Percentiles rank a stretch among this genome's conserved stretches.
phyloP scores from a whole-genome alignment of 2,329 filamentous ascomycete species.

The Alternaria infectoria region DNA sequence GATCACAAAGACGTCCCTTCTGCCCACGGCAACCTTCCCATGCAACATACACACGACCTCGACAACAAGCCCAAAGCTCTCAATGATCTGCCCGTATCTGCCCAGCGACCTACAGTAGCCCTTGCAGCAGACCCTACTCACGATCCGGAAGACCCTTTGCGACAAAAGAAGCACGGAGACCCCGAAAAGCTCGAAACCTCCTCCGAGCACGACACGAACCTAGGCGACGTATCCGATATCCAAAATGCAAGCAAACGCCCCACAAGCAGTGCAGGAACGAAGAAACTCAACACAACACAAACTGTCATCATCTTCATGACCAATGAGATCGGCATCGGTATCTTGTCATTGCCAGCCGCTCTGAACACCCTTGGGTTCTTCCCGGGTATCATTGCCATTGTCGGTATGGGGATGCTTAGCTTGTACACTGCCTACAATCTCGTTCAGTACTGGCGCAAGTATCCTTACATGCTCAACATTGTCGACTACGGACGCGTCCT shows the following conservation, averaged over 20 bases:
- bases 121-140: constrained; percentile 30
- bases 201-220: constrained; percentile 26
- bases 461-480: constrained; percentile 38
- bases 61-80: constrained; percentile 22
- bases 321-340: constrained; percentile 40
- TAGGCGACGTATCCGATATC: constrained; percentile 32
- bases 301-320: constrained; percentile 40
- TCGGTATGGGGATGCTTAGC: constrained; percentile 34
- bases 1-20: constrained; percentile 16
- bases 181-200: constrained; percentile 24
- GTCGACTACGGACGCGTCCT: constrained; percentile 39
- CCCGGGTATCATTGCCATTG: constrained; percentile 31
- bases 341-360: constrained; percentile 33
- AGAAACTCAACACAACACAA: constrained; percentile 34
- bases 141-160: constrained; percentile 24
- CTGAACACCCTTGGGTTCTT: constrained; percentile 36
- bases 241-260: constrained; percentile 29
- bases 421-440: constrained; percentile 39
- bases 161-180: constrained; percentile 7
- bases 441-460: constrained; percentile 40
- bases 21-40: constrained; percentile 18
- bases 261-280: constrained; percentile 6
- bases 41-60: constrained; percentile 15
- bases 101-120: constrained; percentile 26
- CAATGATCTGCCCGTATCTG: constrained; percentile 18